Conservation (phyloP, 495 filamentous ascomycete species). For the Parathielavia appendiculata region DNA sequence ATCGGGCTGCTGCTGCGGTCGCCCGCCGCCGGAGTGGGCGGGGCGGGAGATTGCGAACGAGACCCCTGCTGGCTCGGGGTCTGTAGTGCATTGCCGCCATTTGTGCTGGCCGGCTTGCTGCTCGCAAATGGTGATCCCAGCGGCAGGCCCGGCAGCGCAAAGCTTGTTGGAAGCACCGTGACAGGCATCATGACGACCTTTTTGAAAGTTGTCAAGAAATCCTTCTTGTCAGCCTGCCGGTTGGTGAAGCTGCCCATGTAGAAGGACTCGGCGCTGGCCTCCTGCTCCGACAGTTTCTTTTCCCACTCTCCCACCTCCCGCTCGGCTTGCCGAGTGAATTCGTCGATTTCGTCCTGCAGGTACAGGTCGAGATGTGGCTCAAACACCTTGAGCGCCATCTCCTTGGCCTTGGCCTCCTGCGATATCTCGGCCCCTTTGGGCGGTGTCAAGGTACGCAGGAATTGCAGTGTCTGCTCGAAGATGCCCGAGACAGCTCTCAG, state of each 20-base stretch:
- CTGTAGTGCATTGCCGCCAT: constrained; percentile 24
- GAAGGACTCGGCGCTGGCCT: constrained; percentile 84
- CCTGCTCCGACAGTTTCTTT: constrained; percentile 82
- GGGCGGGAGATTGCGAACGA: constrained; percentile 44
- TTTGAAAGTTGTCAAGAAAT: constrained; percentile 94
- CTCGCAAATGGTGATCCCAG: constrained; percentile 39
- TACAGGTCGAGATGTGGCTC: constrained; percentile 93
- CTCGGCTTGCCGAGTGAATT: constrained; percentile 71
- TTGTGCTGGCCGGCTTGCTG: constrained; percentile 39
- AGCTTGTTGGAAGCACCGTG: constrained; percentile 63
- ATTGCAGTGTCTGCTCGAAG: constrained; percentile 75
- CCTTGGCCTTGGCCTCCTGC: constrained; percentile 45
- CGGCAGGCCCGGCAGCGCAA: constrained; percentile 48
- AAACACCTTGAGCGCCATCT: constrained; percentile 65
- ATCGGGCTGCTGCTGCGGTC: constrained; percentile 44
- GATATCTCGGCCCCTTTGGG: constrained; percentile 35
- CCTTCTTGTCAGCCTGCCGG: constrained; percentile 88
- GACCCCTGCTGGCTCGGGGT: constrained; percentile 34
- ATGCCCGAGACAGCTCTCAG: constrained; percentile 80
- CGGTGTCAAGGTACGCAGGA: constrained; percentile 62
- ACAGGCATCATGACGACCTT: constrained; percentile 99
- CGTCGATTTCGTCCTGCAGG: constrained; percentile 84
- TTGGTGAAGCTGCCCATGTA: constrained; percentile 86
- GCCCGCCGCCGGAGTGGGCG: neutral
- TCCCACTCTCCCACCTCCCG: constrained; percentile 80